A percentile compares a stretch with the other conserved stretches of the same genome.
Evolutionary conservation across 257 asterid species (phyloP).

Genomic region (Solanum virginianum): DNA sequence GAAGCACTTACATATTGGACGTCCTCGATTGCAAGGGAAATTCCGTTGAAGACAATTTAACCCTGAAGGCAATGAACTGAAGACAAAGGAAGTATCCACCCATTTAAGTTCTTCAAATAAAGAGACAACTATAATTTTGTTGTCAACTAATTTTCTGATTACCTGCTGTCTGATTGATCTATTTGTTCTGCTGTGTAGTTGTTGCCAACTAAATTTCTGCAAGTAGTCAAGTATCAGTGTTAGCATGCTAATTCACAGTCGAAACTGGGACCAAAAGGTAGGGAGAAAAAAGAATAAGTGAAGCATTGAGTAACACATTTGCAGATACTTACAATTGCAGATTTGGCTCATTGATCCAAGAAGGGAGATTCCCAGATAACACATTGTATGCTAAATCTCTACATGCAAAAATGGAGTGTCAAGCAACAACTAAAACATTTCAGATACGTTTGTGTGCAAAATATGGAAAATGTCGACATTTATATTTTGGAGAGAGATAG

Average conservation of each 20-base stretch:
- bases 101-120: background rate
- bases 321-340: slow-evolving; percentile 52
- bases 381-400: slow-evolving; percentile 73
- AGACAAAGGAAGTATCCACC: background rate
- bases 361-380: slow-evolving; percentile 63
- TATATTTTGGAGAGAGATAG: background rate
- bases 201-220: slow-evolving; percentile 70
- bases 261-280: background rate
- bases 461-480: background rate
- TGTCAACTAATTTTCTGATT: background rate
- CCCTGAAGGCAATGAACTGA: slow-evolving; percentile 42
- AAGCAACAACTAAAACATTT: background rate
- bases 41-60: slow-evolving; percentile 57
- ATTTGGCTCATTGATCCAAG: slow-evolving; percentile 39
- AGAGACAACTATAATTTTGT: background rate
- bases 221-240: background rate
- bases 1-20: slow-evolving; percentile 37
- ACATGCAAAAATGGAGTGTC: background rate
- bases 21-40: slow-evolving; percentile 59
- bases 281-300: background rate
- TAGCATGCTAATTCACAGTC: too few species aligned
- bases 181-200: slow-evolving; percentile 33
- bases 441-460: background rate
- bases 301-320: too few species aligned
- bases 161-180: slow-evolving; percentile 38